A percentile compares a stretch with the other conserved stretches of the same genome.
Evolutionary conservation across 2,329 filamentous ascomycete species (phyloP).

Genomic region (Hansfordia pulvinata): DNA sequence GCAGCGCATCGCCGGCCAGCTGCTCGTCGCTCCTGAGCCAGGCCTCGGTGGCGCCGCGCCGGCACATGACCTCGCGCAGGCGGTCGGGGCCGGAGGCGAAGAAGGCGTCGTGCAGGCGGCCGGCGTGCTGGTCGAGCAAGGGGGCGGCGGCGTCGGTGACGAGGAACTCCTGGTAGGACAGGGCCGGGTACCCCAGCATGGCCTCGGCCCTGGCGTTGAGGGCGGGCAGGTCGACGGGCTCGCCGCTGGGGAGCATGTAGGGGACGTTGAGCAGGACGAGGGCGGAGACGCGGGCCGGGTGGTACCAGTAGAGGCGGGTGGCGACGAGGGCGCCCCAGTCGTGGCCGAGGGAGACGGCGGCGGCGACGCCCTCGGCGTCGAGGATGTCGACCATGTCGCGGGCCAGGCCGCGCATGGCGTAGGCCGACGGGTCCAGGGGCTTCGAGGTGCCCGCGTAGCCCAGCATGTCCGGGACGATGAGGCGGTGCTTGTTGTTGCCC

Average conservation of each 20-base stretch:
- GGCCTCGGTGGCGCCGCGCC: constrained; percentile 2
- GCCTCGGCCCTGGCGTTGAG: constrained; percentile 1
- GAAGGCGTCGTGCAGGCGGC: constrained; percentile 2
- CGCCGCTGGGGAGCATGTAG: constrained; percentile 16
- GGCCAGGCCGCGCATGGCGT: constrained; percentile 16
- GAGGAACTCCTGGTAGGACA: constrained; percentile 4
- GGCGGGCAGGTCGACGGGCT: constrained; percentile 9
- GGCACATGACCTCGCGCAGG: constrained; percentile 3
- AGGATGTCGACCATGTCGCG: constrained; percentile 19
- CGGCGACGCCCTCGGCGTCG: constrained; percentile 11
- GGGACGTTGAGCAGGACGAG: constrained; percentile 21
- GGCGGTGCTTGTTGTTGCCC: constrained; percentile 14
- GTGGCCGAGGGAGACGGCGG: constrained; percentile 23
- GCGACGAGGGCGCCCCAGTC: constrained; percentile 25
- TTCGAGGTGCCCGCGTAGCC: constrained; percentile 17
- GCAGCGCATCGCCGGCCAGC: constrained; percentile 10
- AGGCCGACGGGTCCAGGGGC: constrained; percentile 15
- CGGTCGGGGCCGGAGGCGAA: constrained; percentile 1
- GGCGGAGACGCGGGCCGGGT: constrained; percentile 19
- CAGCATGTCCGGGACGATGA: constrained; percentile 18
- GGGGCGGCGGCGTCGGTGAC: constrained; percentile 1
- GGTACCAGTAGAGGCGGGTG: constrained; percentile 21
- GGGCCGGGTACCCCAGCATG: constrained; percentile 2
- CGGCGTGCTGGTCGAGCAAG: constrained; percentile 1
- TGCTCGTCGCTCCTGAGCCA: too few relatives aligned